phyloP scores from a whole-genome alignment of 768 basidiomycete species.

The Jaapia argillacea region DNA sequence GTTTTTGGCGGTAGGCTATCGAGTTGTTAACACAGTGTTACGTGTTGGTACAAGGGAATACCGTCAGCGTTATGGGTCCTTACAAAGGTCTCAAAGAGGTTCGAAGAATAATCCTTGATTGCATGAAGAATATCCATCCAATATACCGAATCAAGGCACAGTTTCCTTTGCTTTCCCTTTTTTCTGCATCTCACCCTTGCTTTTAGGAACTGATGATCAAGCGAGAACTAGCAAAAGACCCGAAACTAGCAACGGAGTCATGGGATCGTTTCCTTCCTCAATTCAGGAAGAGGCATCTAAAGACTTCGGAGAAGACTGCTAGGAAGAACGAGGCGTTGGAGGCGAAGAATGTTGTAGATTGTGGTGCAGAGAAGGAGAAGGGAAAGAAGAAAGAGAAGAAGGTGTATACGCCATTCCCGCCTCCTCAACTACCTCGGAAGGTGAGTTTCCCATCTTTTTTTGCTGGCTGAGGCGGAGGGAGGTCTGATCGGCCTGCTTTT shows the following conservation, averaged over 20 bases:
- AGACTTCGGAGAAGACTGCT: slow-evolving; percentile 87
- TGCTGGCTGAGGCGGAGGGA: not conserved
- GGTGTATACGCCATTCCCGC: slow-evolving; percentile 97
- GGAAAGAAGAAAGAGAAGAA: slow-evolving; percentile 87
- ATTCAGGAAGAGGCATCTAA: slow-evolving; percentile 89
- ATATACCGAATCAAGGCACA: slow-evolving; percentile 95
- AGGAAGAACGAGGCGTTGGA: slow-evolving; percentile 73
- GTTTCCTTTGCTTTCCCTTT: slow-evolving; percentile 6
- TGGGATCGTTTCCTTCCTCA: slow-evolving; percentile 98
- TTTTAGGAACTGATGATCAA: slow-evolving; percentile 94
- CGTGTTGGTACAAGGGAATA: slow-evolving; percentile 95
- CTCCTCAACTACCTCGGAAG: slow-evolving; percentile 88
- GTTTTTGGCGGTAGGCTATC: slow-evolving; percentile 60
- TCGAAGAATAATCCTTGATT: slow-evolving; percentile 90
- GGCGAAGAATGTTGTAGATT: slow-evolving; percentile 51
- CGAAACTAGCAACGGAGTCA: slow-evolving; percentile 84
- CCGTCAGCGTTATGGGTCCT: slow-evolving; percentile 96
- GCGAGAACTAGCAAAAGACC: slow-evolving; percentile 95
- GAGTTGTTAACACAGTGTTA: slow-evolving; percentile 95
- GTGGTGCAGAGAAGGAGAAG: slow-evolving; percentile 48
- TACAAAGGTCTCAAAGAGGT: slow-evolving; percentile 96
- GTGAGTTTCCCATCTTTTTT: slow-evolving; percentile 26
- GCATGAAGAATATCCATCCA: slow-evolving; percentile 99
- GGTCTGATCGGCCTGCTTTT: not conserved
- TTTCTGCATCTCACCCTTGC: slow-evolving; percentile 1